These are phyloP conservation scores for Sugiyamaella chiloensis DNA, from an alignment of 805 yeast species.

Conservation along the genomic window DNA sequence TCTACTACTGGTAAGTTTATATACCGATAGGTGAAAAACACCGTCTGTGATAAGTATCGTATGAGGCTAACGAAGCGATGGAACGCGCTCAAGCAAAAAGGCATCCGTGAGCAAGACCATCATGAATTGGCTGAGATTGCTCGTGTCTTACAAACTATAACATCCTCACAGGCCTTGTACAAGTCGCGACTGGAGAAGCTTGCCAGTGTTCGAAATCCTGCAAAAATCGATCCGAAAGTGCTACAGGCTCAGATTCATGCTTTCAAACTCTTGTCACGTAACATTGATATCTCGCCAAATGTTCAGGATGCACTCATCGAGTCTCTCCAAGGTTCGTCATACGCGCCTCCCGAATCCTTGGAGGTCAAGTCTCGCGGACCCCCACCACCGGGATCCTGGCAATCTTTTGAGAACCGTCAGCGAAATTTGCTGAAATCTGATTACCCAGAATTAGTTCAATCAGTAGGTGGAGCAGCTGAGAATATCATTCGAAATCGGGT, in stretches of 20 bases:
- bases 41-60: neutral
- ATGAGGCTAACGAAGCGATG: constrained; percentile 25
- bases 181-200: constrained; percentile 23
- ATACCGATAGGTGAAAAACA: too few relatives aligned
- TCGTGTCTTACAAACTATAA: constrained; percentile 26
- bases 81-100: constrained; percentile 32
- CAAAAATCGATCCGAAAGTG: constrained; percentile 40
- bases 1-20: constrained; percentile 28
- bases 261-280: constrained; percentile 57
- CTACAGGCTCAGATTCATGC: constrained; percentile 71
- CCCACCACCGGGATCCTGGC: constrained; percentile 2
- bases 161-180: constrained; percentile 30
- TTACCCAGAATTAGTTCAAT: constrained; percentile 4
- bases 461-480: constrained; percentile 38
- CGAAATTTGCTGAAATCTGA: constrained; percentile 3
- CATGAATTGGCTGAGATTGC: constrained; percentile 33
- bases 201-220: constrained; percentile 15
- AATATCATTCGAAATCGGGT: constrained; percentile 41
- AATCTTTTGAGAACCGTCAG: constrained; percentile 3
- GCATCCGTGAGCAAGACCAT: constrained; percentile 27
- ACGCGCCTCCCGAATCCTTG: neutral
- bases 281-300: constrained; percentile 51
- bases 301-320: constrained; percentile 42
- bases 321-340: constrained; percentile 5
- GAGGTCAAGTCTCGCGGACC: neutral